Evolutionary conservation across 352 stramenopile genomes (phyloP), one percentile per base, ranked within the genome.

Genomic region (Pythium phragmitis): DNA sequence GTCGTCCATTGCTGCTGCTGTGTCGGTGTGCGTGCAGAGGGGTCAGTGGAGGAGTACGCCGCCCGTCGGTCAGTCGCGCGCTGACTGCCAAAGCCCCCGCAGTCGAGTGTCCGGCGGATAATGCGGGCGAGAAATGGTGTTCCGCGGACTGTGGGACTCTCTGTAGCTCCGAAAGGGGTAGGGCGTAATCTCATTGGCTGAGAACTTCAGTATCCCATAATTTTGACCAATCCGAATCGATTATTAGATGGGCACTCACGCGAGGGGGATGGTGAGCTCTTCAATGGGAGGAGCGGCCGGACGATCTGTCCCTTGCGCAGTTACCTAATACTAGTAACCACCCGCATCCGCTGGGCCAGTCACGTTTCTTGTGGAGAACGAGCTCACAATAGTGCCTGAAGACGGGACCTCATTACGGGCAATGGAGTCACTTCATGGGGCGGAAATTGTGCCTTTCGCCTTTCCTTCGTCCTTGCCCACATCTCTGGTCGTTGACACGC

Each of bases 1-100:
- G 4, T 74, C 70, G 70, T 92, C 80, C 82, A 92, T 92, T 36
- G 49, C 45, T 42, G 7, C 7, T 3, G 1, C 21, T 49, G n/a
- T 11, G 34, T 39, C 34, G 7, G 34, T 6, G 45, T 30, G 45
- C 45, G 45, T 50, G 23, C 23, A 23, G 21, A 4, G 17, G n/a
- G 41, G 23, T 16, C 19, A 49, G 43, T 7, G 57, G 28, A 33
- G 26, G 30, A 61, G 17, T 16, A 46, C 5, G 14, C 36, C 33
- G n/a, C 21, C 5, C 41, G 33, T 41, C 33, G 50, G 11, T 19
- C 34, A 3, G 33, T 12, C 41, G 48, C 55, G 55, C 55, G 42
- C 55, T 51, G 55, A 53, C 55, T 49, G 39, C 49, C 33, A 19
- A 1, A 21, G 17, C 6, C 11, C 8, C 39, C 16, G 39, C 39